Conservation (phyloP, 2,329 filamentous ascomycete species). For the Aspergillus sp. region DNA sequence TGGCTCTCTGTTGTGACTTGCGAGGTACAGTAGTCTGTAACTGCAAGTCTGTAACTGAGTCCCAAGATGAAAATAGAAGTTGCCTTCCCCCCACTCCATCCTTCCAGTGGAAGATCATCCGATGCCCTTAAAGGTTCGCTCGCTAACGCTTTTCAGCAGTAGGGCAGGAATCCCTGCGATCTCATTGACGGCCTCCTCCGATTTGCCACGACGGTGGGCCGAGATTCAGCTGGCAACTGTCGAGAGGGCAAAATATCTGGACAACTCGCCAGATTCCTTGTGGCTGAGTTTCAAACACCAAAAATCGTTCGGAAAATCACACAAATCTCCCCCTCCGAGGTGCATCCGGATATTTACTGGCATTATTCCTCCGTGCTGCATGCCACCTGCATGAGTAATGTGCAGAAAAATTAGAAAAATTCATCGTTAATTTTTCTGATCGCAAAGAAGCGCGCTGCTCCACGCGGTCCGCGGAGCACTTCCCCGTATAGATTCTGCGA, state of each 20-base stretch:
- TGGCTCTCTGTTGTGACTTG: too few relatives aligned
- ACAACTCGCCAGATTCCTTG: not conserved
- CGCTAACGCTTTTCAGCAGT: conserved; percentile 5
- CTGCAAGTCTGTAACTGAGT: too few relatives aligned
- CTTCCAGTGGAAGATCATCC: conserved; percentile 20
- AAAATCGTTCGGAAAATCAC: too few relatives aligned
- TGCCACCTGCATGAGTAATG: not conserved
- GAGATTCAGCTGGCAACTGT: conserved; percentile 14
- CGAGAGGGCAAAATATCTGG: not conserved
- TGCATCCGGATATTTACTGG: not conserved
- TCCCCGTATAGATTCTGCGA: not conserved
- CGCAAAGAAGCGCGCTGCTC: not conserved
- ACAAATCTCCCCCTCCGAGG: not conserved
- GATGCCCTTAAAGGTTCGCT: conserved; percentile 10
- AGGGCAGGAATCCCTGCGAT: not conserved
- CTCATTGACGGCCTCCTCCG: conserved; percentile 3
- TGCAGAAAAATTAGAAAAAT: too few relatives aligned
- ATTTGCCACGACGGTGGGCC: conserved; percentile 13
- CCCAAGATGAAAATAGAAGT: not conserved
- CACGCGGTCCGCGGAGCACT: not conserved
- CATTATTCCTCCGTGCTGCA: not conserved
- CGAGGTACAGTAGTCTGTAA: too few relatives aligned
- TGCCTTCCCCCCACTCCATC: conserved; percentile 2
- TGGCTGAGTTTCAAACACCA: conserved; percentile 2
- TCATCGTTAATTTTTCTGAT: not conserved